Base-by-base conservation (phyloP, 1,284 basidiomycete species). In the Leccinum laetum region DNA sequence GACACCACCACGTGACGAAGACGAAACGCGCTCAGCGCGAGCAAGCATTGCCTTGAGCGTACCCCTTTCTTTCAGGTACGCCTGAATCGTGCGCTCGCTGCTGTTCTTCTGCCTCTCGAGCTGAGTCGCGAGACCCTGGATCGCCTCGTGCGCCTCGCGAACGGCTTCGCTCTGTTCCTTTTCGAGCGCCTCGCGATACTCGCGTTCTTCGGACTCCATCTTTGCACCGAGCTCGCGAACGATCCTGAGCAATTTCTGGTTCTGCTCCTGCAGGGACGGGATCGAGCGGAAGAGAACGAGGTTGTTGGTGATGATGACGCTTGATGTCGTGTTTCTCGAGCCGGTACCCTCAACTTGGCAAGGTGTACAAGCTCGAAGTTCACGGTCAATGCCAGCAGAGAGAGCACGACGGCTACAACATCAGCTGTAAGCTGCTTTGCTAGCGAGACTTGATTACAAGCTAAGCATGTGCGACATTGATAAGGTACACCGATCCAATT, bases 271-370 rank as follows among this genome's bases (percentile, higher is more conserved):
- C 32, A 99, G 81, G 21, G 86, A 84, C 11, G 87, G 84, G 59
- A 99, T 87, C 1, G 90, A 92, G 58, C 84, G 84, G 88, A 96
- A 99, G 29, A 95, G 86, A 58, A 99, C 93, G 13, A 99, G 87
- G 71, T 96, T 86, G 73, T 93, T 93, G 24, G 94, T 92, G 77
- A 99, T 97, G 68, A 99, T 87, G 0, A 83, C 81, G 68, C 32
- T 35, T 35, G 32, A 35, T 35, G 32, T 35, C 32, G 32, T 35
- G 32, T 35, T 35, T 35, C 32, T 35, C 32, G 32, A 35, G 32
- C 32, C 32, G 10, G 32, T 35, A 35, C 32, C 32, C 32, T 35
- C 32, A 35, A 35, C 32, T 35, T 35, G 32, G 32, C 32, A 35
- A 35, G 32, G 32, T 35, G 32, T 35, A 35, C 32, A 35, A 35